Evolutionary conservation across 768 basidiomycete species (phyloP), one percentile per base, ranked within the genome.

Genomic region (Saitozyma podzolica): DNA sequence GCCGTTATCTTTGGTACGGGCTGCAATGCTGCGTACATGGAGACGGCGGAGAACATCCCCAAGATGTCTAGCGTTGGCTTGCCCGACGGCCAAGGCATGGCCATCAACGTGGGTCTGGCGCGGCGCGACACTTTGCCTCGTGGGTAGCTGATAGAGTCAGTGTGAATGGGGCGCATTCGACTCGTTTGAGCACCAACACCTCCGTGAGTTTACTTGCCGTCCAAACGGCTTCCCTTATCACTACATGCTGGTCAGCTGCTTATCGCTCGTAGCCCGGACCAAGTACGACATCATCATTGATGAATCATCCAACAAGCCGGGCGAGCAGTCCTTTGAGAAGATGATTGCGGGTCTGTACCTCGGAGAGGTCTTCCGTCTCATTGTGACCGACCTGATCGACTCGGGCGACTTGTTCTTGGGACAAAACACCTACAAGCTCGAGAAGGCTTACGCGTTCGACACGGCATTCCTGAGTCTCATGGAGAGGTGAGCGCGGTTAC

Each of bases 1-100:
- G 96, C 92, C 1, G 89, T 90, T 74, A 98, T 99, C 73, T 95
- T 98, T 72, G 96, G 96, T 45, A 99, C 96, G 8, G 96, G 96
- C 0, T 97, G 94, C 78, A 98, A 98, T 77, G 95, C 95, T 0
- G 95, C 95, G 7, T 97, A 97, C 76, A 94, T 96, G 91, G 95
- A 99, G 77, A 86, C 87, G 61, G 85, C 92, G 14, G 84, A 83
- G 48, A 86, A 88, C 70, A 93, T 97, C 54, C 85, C 89, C 47
- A 99, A 99, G 83, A 86, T 97, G 65, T 83, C 84, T 53, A 67
- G 86, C 56, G 80, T 93, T n/a, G 88, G 87, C 1, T 83, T 94
- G 66, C 69, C 72, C 17, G 62, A 58, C 29, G 85, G 87, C 43
- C 82, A 82, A 37, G 83, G 89, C 57, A 96, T 99, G 86, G 95